Conservation (phyloP, 2,329 filamentous ascomycete genomes). For the Ophiognomonia clavigignenti-juglandacearum region DNA sequence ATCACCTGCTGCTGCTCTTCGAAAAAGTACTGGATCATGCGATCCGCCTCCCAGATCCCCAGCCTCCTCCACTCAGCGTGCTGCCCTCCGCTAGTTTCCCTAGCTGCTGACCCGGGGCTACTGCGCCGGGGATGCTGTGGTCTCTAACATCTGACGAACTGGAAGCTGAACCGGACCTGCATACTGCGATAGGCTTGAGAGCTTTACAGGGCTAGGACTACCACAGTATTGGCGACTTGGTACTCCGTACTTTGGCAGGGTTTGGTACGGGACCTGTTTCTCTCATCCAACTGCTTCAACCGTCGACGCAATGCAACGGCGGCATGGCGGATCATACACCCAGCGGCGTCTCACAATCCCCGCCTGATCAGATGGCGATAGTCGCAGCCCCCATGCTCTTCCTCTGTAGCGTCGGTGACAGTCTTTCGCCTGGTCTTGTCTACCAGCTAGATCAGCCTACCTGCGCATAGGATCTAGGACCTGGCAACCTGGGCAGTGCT, state of each 20-base stretch:
- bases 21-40: too few species aligned
- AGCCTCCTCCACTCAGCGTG: constrained; percentile 9
- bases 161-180: constrained; percentile 15
- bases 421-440: too few species aligned
- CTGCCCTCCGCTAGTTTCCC: constrained; percentile 10
- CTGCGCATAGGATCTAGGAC: too few species aligned
- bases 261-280: too few species aligned
- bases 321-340: constrained; percentile 3
- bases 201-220: constrained; percentile 1
- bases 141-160: constrained; percentile 14
- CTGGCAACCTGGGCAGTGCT: too few species aligned
- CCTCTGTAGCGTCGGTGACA: not conserved
- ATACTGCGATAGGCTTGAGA: too few species aligned
- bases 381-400: not conserved
- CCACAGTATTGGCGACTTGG: too few species aligned
- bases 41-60: too few species aligned
- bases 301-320: constrained; percentile 4
- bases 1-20: too few species aligned
- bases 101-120: constrained; percentile 6
- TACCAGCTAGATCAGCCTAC: too few species aligned
- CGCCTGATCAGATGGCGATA: constrained; percentile 4
- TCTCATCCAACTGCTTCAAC: constrained; percentile 1
- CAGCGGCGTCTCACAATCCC: not conserved
- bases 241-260: too few species aligned
- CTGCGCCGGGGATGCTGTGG: constrained; percentile 7